A percentile compares a stretch with the other conserved stretches of the same genome.
These are phyloP conservation scores for Aegilops tauschii DNA, from an alignment of 176 grass and related monocot species.

Conservation along the genomic window DNA sequence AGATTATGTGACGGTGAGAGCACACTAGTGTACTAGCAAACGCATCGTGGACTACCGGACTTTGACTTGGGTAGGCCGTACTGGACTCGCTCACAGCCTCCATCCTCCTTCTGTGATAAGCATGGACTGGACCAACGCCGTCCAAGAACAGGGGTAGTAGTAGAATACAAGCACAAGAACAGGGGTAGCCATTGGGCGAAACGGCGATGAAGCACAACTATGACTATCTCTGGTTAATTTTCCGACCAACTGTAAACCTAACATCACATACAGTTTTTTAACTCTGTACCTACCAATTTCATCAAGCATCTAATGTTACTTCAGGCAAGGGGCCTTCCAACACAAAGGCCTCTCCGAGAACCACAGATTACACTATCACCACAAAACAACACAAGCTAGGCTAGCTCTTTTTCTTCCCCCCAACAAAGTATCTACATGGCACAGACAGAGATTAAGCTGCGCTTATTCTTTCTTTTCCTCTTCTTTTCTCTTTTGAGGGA, in stretches of 20 bases:
- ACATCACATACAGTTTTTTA: not conserved
- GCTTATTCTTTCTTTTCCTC: not conserved
- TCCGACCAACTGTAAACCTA: not conserved
- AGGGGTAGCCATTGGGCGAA: not conserved
- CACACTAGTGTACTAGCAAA: no score
- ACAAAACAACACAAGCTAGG: slow-evolving; percentile 22
- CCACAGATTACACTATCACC: not conserved
- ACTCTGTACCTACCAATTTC: slow-evolving; percentile 4
- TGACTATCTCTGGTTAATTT: slow-evolving; percentile 16
- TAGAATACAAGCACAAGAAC: not conserved
- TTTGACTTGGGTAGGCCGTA: no score
- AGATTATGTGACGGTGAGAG: no score
- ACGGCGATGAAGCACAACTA: not conserved
- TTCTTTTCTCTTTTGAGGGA: not conserved
- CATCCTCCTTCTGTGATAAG: no score
- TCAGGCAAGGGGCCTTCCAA: slow-evolving; percentile 36
- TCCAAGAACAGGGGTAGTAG: no score
- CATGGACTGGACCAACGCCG: no score
- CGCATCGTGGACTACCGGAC: no score
- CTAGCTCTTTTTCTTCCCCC: not conserved
- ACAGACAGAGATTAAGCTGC: not conserved
- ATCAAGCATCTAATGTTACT: slow-evolving; percentile 33
- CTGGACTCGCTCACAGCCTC: no score
- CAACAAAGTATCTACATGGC: slow-evolving; percentile 21
- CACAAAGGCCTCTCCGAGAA: slow-evolving; percentile 37